These are phyloP conservation scores for Tulasnella sp. DNA, from an alignment of 768 basidiomycete genomes.

Conservation along the genomic window DNA sequence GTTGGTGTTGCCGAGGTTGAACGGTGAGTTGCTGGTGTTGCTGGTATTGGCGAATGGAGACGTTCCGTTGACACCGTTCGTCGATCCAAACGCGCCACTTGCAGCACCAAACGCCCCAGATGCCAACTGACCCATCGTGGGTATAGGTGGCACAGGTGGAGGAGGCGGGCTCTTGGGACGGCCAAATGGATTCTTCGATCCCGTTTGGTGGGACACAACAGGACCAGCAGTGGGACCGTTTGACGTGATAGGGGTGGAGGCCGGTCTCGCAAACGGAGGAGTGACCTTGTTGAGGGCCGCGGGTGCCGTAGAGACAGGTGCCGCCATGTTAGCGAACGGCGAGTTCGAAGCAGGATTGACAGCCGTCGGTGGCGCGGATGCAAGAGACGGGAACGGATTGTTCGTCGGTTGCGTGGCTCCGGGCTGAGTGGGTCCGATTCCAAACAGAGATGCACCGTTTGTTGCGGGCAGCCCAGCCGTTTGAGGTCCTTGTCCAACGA, in stretches of 20 bases:
- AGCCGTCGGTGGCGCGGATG: conserved; percentile 10
- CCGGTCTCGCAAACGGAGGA: conserved; percentile 51
- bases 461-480: conserved; percentile 14
- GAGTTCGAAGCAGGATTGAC: conserved; percentile 7
- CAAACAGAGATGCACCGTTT: conserved; percentile 19
- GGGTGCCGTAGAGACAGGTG: not conserved
- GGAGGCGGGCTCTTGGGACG: conserved; percentile 58
- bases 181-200: conserved; percentile 95
- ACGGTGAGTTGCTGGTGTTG: not conserved
- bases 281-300: conserved; percentile 20
- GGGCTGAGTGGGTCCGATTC: not conserved
- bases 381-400: conserved; percentile 6
- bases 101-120: conserved; percentile 50
- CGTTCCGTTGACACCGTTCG: not conserved
- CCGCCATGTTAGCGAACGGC: not conserved
- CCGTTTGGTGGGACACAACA: conserved; percentile 87
- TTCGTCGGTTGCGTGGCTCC: not conserved
- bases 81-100: conserved; percentile 22
- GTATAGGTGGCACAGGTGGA: conserved; percentile 72
- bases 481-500: conserved; percentile 47
- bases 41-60: not conserved
- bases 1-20: conserved; percentile 23
- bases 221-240: conserved; percentile 50
- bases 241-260: conserved; percentile 68
- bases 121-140: conserved; percentile 80